Percentiles rank a stretch among this genome's conserved stretches.
These are phyloP conservation scores for Saccharum spontaneum DNA, from an alignment of 176 grass and related monocot species.

Conservation along the genomic window DNA sequence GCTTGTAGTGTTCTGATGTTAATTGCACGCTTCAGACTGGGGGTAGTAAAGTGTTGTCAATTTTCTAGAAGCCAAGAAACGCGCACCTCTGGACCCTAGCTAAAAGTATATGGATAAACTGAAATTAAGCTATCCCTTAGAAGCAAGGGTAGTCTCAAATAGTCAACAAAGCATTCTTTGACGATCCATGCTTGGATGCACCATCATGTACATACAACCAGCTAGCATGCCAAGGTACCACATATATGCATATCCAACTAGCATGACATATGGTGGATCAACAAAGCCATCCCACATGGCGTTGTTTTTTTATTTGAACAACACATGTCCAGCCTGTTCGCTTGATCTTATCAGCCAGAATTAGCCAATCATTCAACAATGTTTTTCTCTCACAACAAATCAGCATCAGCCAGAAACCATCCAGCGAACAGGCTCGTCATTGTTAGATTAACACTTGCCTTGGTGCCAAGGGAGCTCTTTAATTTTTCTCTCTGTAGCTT, in stretches of 20 bases:
- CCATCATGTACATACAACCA: not conserved
- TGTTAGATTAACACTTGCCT: no score
- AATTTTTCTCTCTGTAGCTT: no score
- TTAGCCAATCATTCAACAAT: no score
- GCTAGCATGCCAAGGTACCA: not conserved
- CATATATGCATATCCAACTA: not conserved
- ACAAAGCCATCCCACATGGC: no score
- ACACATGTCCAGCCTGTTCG: no score
- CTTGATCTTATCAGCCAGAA: no score
- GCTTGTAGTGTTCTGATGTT: constrained; percentile 10
- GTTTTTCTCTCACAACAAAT: no score
- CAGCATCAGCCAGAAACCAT: no score
- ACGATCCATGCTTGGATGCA: not conserved
- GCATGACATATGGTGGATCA: not conserved
- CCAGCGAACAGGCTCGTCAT: no score
- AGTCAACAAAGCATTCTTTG: constrained; percentile 28
- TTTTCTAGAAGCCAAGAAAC: constrained; percentile 26
- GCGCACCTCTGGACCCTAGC: not conserved
- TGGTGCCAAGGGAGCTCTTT: no score
- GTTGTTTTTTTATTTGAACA: no score
- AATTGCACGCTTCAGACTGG: constrained; percentile 3
- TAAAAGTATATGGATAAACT: not conserved
- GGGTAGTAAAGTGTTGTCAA: not conserved
- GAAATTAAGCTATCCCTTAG: constrained; percentile 32
- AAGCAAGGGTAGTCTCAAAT: constrained; percentile 24